Evolutionary conservation across 1,284 basidiomycete species (phyloP), one percentile per base, ranked within the genome.

Genomic region (Xerocomus nothofagi): DNA sequence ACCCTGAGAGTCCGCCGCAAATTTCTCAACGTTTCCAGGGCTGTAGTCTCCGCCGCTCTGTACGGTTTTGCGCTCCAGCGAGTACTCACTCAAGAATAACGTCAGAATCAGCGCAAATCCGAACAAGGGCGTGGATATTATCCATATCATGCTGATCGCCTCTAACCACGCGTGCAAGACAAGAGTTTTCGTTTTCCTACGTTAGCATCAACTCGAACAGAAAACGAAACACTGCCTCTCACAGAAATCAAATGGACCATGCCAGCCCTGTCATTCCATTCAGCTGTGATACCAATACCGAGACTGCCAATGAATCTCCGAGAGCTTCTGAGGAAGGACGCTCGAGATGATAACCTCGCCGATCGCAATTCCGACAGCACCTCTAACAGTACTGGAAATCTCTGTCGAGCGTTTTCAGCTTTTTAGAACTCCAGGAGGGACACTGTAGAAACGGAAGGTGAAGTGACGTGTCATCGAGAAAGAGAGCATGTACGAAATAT

Each of bases 141-240:
- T 64, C 89, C 91, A 93, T 47, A 93, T 84, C 36, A 73, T 78
- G 54, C 75, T 74, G 33, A 93, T 81, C 0, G 88, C 78, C 40
- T 79, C 68, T 3, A 87, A 76, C 68, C 86, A 93, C 0, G 86
- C 88, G 45, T 86, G 74, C 37, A 86, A 79, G 3, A 93, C 73
- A 26, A 72, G 59, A 8, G 60, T 57, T 17, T 29, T 9, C 3
- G 15, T 31, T 42, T 23, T 27, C 32, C 6, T 44, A 9, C 2
- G n/a, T 55, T 29, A 57, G 52, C 21, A 10, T 20, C 33, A 9
- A 20, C 4, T 20, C 15, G 3, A 17, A 20, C 3, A 17, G 20
- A n/a, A n/a, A n/a, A 15, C 26, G 23, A 32, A 56, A 58, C 26
- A 26, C 23, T 9, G 7, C 9, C 3, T 64, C 76, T 54, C 56